Evolutionary conservation across 2,329 filamentous ascomycete genomes (phyloP), one percentile per base, ranked within the genome.

Genomic region (Alternaria sp.): DNA sequence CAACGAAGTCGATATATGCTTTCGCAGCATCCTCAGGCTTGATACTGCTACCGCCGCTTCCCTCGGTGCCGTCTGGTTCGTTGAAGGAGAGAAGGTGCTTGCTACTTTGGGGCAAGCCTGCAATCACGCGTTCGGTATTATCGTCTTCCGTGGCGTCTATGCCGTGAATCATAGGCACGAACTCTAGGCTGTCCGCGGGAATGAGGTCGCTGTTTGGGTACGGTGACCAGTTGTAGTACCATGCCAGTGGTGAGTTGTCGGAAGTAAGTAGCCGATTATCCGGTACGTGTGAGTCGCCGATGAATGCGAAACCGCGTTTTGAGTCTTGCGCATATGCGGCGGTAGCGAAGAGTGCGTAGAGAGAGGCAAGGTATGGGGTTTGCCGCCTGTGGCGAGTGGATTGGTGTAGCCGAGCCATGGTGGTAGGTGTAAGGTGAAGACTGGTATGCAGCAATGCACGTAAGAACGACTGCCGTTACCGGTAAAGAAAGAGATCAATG

Each of bases 191-290:
- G 79, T 81, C 0, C 81, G 71, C 7, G 72, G 78, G 76, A 23
- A 80, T 72, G 72, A 86, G 88, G 46, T 82, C 81, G 87, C 86
- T 5, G 89, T 90, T 21, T 77, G 79, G 53, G 83, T 80, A 79
- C 14, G 85, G 78, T 20, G 81, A 81, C 80, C 94, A 96, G 82
- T 94, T 95, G 85, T 95, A 96, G 84, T 96, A 96, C 92, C 93
- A 96, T 3, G 87, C 89, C 55, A 96, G 78, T 46, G 89, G 87
- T 8, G 86, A 88, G 37, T 84, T 87, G 46, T 83, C 77, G 53
- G 21, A 82, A 87, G 90, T 93, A 68, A 91, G 82, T 54, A 85
- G 78, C 79, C 91, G 87, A 79, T 94, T 92, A 41, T 84, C 71
- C 1, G 87, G 82, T 51, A 83, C 80, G 6, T 86, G 78, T 5